Evolutionary conservation across 768 basidiomycete genomes (phyloP).

Genomic region (Leccinum longicurvipes): DNA sequence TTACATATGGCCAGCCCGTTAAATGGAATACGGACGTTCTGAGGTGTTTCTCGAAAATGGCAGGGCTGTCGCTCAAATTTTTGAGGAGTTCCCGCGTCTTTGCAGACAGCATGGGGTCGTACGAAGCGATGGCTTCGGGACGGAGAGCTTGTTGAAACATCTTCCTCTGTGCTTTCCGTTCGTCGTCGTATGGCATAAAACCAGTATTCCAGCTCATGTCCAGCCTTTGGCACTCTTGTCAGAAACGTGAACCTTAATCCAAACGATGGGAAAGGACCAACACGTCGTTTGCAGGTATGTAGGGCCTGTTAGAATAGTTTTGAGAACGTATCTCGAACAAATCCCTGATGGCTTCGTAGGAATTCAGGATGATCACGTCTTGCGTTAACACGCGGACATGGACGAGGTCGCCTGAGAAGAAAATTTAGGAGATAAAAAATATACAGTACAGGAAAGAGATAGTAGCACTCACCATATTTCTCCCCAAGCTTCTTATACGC

Average conservation of each 20-base stretch:
- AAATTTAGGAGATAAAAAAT: background rate
- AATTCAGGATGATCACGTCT: constrained; percentile 9
- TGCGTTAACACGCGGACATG: constrained; percentile 9
- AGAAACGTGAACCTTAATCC: background rate
- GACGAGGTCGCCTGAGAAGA: constrained; percentile 2
- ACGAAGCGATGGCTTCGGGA: background rate
- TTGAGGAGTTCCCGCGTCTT: constrained; percentile 1
- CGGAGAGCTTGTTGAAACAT: constrained; percentile 1
- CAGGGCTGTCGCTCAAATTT: constrained; percentile 3
- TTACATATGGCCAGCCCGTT: background rate
- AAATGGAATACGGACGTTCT: constrained; percentile 3
- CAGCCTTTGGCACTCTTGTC: background rate
- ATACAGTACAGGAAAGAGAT: background rate
- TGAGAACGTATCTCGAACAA: constrained; percentile 3
- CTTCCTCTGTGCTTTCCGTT: constrained; percentile 4
- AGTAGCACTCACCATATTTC: constrained; percentile 1
- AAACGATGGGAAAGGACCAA: background rate
- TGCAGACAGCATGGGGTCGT: background rate
- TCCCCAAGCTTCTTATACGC: background rate
- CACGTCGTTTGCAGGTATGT: constrained; percentile 1
- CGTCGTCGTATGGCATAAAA: constrained; percentile 4
- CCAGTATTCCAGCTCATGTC: constrained; percentile 7
- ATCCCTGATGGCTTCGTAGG: constrained; percentile 7
- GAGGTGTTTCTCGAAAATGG: constrained; percentile 5
- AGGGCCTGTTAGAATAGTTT: constrained; percentile 7